These are phyloP conservation scores for Detonula confervacea DNA, from an alignment of 352 stramenopile genomes.

Conservation along the genomic window DNA sequence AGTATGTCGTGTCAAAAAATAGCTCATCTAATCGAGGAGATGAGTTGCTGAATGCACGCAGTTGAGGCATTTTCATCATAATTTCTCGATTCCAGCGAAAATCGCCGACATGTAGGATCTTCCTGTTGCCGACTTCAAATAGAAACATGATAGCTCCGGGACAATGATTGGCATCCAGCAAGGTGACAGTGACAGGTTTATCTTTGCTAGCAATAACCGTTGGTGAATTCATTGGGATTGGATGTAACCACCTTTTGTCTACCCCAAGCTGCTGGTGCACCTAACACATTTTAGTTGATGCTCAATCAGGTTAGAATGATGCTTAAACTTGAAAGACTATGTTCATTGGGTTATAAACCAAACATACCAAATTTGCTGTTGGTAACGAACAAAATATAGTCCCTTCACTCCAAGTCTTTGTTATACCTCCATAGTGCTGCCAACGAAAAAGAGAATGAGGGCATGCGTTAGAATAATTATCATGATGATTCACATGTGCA, in stretches of 20 bases:
- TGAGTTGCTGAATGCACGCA: slow-evolving; percentile 49
- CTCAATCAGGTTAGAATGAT: too few relatives aligned
- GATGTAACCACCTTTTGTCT: slow-evolving; percentile 90
- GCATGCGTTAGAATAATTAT: too few relatives aligned
- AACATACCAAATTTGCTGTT: slow-evolving; percentile 89
- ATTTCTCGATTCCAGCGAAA: slow-evolving; percentile 80
- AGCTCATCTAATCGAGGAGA: slow-evolving; percentile 82
- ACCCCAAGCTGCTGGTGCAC: slow-evolving; percentile 91
- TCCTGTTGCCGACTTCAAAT: slow-evolving; percentile 89
- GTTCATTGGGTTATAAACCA: too few relatives aligned
- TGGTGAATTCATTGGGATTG: slow-evolving; percentile 90
- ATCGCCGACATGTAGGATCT: slow-evolving; percentile 91
- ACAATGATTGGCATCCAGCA: slow-evolving; percentile 97
- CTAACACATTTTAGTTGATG: too few relatives aligned
- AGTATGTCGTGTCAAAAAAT: slow-evolving; percentile 98
- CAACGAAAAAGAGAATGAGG: slow-evolving; percentile 37
- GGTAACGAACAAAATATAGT: slow-evolving; percentile 93
- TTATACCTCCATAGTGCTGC: slow-evolving; percentile 94
- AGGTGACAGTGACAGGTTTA: slow-evolving; percentile 90
- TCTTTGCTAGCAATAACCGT: slow-evolving; percentile 82
- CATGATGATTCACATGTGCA: slow-evolving; percentile 1
- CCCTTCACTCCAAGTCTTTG: slow-evolving; percentile 89
- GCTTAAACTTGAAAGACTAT: too few relatives aligned
- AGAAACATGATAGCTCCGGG: slow-evolving; percentile 94
- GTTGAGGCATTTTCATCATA: slow-evolving; percentile 63